phyloP scores from a whole-genome alignment of 2,329 filamentous ascomycete species.

The Mariannaea sp. region DNA sequence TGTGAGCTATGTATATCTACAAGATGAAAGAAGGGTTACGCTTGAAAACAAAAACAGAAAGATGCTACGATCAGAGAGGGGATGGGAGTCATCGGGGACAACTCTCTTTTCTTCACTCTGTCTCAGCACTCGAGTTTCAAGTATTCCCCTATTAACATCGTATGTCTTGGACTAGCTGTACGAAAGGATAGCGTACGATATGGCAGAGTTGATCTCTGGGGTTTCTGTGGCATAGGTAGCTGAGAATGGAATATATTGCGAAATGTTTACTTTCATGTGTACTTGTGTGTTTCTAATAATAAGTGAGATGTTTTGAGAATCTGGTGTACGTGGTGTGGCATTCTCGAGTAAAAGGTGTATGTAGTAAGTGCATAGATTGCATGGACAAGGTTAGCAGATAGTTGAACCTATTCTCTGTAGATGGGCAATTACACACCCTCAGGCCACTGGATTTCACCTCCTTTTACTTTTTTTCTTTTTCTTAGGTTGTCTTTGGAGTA shows the following conservation, averaged over 20 bases:
- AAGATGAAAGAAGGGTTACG: not conserved
- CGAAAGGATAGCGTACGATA: conserved; percentile 8
- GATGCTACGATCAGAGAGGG: not conserved
- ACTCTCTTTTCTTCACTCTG: not conserved
- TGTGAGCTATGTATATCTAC: not conserved
- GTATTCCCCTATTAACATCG: not conserved
- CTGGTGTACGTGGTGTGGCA: too few relatives aligned
- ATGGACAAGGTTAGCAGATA: too few relatives aligned
- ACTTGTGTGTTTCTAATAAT: not conserved
- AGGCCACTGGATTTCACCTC: too few relatives aligned
- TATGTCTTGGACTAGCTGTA: conserved; percentile 2
- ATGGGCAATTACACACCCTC: too few relatives aligned
- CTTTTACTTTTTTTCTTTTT: too few relatives aligned
- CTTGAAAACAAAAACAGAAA: not conserved
- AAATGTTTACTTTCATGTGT: not conserved
- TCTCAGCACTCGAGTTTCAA: not conserved
- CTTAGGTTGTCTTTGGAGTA: too few relatives aligned
- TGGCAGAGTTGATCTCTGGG: not conserved
- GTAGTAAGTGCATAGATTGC: too few relatives aligned
- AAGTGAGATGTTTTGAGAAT: too few relatives aligned
- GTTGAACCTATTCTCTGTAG: too few relatives aligned
- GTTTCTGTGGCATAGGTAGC: not conserved
- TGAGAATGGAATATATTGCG: not conserved
- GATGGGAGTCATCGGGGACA: not conserved
- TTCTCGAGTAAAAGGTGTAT: too few relatives aligned